Evolutionary conservation across 371 early-diverging fungal genomes (phyloP), one percentile per base, ranked within the genome.

Genomic region (Coemansia sp.): DNA sequence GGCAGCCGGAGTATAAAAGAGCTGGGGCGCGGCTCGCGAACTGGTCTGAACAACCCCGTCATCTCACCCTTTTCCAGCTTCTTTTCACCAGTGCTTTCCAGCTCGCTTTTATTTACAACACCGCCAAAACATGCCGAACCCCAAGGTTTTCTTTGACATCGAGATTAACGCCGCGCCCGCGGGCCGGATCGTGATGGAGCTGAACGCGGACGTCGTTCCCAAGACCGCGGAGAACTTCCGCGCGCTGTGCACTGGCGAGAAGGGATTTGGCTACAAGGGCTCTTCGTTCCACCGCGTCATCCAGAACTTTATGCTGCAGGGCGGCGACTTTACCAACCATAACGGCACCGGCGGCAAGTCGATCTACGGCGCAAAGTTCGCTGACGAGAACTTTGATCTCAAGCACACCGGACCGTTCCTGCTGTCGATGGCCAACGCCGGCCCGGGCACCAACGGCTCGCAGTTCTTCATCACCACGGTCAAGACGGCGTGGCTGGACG

Each of bases 401-500:
- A 96, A 97, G 77, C 99, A 99, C 76, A 88, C 84, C 31, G 87
- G 85, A 20, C 90, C 96, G 4, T 97, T 97, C 14, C 76, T 97
- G 40, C 81, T 99, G 52, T 97, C 98, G 1, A 99, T 99, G 99
- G 99, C 99, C 65, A 99, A 99, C 80, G 86, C 93, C 71, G 99
- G 99, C 52, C 86, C 85, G 56, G 82, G 86, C 82, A 90, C 99
- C 83, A 99, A 99, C 86, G 99, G 99, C 63, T 93, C 93, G 68
- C 99, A 99, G 84, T 99, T 99, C 90, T 99, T 98, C 85, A 93
- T 97, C 81, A 92, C 93, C 81, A 90, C 93, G 14, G 88, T 81
- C 63, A 73, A 78, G 79, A 86, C 87, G 41, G 39, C 85, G 30
- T 96, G 98, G 98, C 89, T 99, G 70, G 96, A 99, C 83, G 94